Conservation (phyloP, 768 basidiomycete species). For the Tulasnella sp. region DNA sequence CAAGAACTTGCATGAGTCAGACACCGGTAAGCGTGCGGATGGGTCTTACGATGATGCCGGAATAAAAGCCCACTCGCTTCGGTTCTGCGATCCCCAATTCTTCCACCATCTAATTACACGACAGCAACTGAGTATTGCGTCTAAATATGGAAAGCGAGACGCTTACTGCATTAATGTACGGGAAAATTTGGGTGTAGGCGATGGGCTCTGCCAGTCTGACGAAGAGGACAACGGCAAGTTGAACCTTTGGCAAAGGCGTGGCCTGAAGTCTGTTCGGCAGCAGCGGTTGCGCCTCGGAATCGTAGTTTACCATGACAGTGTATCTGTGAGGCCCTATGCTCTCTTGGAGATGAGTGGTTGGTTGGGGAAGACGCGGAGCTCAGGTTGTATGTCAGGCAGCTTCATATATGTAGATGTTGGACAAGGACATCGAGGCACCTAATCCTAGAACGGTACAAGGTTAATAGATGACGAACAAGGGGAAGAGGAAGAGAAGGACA, state of each 20-base stretch:
- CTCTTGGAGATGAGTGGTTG: background rate
- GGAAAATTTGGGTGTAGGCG: slow-evolving; percentile 48
- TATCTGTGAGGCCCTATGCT: background rate
- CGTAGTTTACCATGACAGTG: background rate
- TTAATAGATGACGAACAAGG: too few species aligned
- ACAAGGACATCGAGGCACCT: background rate
- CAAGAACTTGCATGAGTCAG: slow-evolving; percentile 1
- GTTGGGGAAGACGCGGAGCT: background rate
- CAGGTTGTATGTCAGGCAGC: too few species aligned
- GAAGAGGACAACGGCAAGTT: background rate
- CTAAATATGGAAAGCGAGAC: background rate
- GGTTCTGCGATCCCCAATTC: slow-evolving; percentile 51
- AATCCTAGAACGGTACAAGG: too few species aligned
- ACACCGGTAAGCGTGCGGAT: background rate
- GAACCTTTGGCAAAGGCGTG: slow-evolving; percentile 22
- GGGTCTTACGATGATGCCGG: slow-evolving; percentile 51
- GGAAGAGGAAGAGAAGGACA: too few species aligned
- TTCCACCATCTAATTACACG: slow-evolving; percentile 41
- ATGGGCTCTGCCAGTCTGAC: background rate
- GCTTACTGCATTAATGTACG: slow-evolving; percentile 49
- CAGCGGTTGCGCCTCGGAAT: slow-evolving; percentile 11
- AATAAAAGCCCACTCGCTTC: slow-evolving; percentile 58
- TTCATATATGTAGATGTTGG: background rate
- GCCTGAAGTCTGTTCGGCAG: background rate
- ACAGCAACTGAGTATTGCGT: background rate